Evolutionary conservation across 2,329 filamentous ascomycete genomes (phyloP).

Genomic region (Paecilomyces fulvus): DNA sequence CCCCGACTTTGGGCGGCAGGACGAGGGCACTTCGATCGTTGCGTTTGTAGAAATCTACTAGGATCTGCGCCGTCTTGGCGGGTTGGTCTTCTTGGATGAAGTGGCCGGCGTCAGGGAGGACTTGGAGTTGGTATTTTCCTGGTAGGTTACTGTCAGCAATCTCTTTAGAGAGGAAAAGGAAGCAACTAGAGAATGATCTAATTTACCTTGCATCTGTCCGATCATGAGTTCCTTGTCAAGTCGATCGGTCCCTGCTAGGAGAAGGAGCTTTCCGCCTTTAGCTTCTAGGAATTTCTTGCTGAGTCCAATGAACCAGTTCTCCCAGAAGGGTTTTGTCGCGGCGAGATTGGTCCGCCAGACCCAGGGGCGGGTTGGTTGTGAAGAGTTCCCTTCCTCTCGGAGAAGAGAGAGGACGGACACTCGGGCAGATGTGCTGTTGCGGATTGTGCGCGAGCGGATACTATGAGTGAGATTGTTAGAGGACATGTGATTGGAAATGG

Average conservation of each 20-base stretch:
- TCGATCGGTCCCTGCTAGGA: slow-evolving; percentile 82
- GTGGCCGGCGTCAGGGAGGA: slow-evolving; percentile 90
- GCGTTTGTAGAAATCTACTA: slow-evolving; percentile 84
- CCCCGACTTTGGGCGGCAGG: slow-evolving; percentile 83
- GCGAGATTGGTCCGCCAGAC: slow-evolving; percentile 82
- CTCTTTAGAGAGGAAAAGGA: not conserved
- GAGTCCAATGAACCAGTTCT: slow-evolving; percentile 83
- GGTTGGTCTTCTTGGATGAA: slow-evolving; percentile 95
- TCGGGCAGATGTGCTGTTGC: slow-evolving; percentile 73
- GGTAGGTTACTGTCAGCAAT: not conserved
- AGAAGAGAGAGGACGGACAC: slow-evolving; percentile 80
- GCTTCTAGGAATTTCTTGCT: slow-evolving; percentile 80
- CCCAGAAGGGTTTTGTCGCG: slow-evolving; percentile 83
- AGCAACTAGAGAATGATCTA: slow-evolving; percentile 2
- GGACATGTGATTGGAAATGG: not conserved
- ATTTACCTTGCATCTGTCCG: slow-evolving; percentile 86
- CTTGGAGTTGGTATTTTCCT: slow-evolving; percentile 88
- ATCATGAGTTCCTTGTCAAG: slow-evolving; percentile 89
- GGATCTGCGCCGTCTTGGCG: slow-evolving; percentile 72
- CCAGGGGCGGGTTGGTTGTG: slow-evolving; percentile 73
- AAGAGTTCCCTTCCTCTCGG: slow-evolving; percentile 48
- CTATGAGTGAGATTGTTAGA: slow-evolving; percentile 15
- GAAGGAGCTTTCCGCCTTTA: slow-evolving; percentile 71
- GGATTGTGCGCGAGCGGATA: slow-evolving; percentile 74
- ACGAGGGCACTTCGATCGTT: slow-evolving; percentile 82